A percentile compares a stretch with the other conserved stretches of the same genome.
These are phyloP conservation scores for Scheffersomyces spartinae DNA, from an alignment of 805 yeast genomes.

Conservation along the genomic window DNA sequence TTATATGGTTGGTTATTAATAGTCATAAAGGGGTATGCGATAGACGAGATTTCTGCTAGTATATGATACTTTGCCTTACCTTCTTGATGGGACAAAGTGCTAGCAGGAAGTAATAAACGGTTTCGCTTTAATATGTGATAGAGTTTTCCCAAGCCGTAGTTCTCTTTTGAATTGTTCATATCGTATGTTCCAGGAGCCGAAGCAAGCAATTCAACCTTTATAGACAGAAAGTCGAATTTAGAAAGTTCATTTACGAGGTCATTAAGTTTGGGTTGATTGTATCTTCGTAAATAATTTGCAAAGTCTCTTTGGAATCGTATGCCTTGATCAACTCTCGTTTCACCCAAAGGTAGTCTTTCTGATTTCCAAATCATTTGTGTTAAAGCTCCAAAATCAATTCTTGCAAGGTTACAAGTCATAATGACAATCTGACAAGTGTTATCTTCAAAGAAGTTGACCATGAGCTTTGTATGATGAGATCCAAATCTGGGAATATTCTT, in stretches of 20 bases:
- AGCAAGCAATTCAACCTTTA: conserved; percentile 43
- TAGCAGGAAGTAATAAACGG: conserved; percentile 12
- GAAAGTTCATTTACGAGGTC: conserved; percentile 16
- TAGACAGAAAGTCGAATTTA: conserved; percentile 30
- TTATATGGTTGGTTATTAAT: conserved; percentile 19
- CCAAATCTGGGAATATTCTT: conserved; percentile 21
- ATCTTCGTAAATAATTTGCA: conserved; percentile 31
- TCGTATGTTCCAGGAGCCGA: conserved; percentile 39
- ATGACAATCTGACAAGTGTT: conserved; percentile 36
- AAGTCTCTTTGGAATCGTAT: conserved; percentile 35
- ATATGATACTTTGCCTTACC: conserved; percentile 12
- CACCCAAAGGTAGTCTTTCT: conserved; percentile 22
- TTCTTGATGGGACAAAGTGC: conserved; percentile 3
- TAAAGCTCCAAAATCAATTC: conserved; percentile 40
- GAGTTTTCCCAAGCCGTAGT: conserved; percentile 39
- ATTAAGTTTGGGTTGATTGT: conserved; percentile 18
- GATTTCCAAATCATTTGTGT: conserved; percentile 62
- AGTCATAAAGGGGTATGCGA: conserved; percentile 31
- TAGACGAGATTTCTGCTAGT: conserved; percentile 37
- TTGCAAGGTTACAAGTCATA: conserved; percentile 49
- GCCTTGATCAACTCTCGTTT: conserved; percentile 4
- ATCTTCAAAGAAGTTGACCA: conserved; percentile 43
- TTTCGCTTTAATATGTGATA: conserved; percentile 27
- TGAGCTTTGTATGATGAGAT: conserved; percentile 60
- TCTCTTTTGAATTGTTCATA: conserved; percentile 7